Evolutionary conservation across 2,329 filamentous ascomycete genomes (phyloP).

Genomic region (Arachnomyces sp.): DNA sequence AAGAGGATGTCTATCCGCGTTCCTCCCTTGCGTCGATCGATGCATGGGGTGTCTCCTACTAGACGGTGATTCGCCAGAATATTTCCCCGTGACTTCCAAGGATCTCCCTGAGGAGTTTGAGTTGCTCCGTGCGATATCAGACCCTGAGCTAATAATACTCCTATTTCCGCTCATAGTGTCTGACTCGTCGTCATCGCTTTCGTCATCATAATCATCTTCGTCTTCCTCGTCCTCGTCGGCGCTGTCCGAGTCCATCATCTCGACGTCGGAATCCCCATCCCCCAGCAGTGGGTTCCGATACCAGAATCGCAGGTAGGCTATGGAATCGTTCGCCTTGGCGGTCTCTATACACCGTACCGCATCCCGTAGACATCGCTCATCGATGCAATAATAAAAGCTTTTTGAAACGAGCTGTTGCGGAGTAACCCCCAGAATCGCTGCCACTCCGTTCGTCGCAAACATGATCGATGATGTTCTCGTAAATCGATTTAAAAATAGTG

Average conservation of each 20-base stretch:
- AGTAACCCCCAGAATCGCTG: constrained; percentile 64
- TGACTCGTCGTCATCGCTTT: not conserved
- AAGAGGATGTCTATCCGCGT: too few species aligned
- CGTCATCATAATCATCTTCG: constrained; percentile 2
- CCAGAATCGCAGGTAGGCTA: constrained; percentile 80
- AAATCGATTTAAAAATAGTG: constrained; percentile 78
- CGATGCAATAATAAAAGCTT: constrained; percentile 83
- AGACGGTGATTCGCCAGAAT: too few species aligned
- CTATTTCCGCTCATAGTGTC: not conserved
- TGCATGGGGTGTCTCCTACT: too few species aligned
- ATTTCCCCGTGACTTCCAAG: too few species aligned
- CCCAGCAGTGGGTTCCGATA: constrained; percentile 64
- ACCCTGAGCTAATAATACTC: not conserved
- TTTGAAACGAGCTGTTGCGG: constrained; percentile 62
- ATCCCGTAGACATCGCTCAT: constrained; percentile 65
- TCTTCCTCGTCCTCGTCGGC: not conserved
- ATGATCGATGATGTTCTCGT: constrained; percentile 74
- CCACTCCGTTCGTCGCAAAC: constrained; percentile 72
- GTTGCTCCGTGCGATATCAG: too few species aligned
- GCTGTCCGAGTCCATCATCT: constrained; percentile 48
- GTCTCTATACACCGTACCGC: constrained; percentile 72
- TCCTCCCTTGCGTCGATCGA: too few species aligned
- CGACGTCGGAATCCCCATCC: constrained; percentile 38
- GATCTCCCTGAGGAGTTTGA: too few species aligned
- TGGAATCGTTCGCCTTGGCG: constrained; percentile 83